Base-by-base conservation (phyloP, 306 rosid genomes). In the Dryas octopetala region DNA sequence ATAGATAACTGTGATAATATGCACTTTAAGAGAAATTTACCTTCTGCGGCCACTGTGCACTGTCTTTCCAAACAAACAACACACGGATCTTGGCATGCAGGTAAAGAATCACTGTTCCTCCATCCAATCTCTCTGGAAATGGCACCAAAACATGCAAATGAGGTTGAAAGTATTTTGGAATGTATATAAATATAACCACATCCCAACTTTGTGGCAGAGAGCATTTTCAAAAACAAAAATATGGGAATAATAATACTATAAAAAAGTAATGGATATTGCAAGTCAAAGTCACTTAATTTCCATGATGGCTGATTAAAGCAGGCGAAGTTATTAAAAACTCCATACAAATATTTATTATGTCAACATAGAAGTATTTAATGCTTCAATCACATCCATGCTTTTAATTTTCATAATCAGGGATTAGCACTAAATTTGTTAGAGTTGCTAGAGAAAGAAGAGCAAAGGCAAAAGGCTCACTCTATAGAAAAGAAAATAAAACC, bases 21-120 rank as follows among this genome's bases (percentile, higher is more conserved):
- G 32, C 40, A 5, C 63, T n/a, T 10, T 2, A 40, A 58, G 76
- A 58, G 15, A 58, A 53, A 66, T 68, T 7, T 90, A 95, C 99
- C 99, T 95, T 90, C 89, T 8, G 91, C 99, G 74, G 96, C 91
- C 15, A 95, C 97, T 41, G 89, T 83, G 76, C 99, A 95, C 72
- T 85, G 84, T 78, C 97, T 89, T 86, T 95, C 99, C 83, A 95
- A 83, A 83, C 99, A 95, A 65, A 95, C 99, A 32, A 91, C 95
- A 58, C 99, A 95, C 47, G 96, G 99, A 82, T 95, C 97, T 68
- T 79, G 81, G 80, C 96, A 87, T 59, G 87, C n/a, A 9, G 85
- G 83, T 83, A 85, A 71, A 71, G 89, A 74, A 52, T 86, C 96
- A 72, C n/a, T 80, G 43, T 85, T 77, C 80, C 83, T 82, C 99